Conservation (phyloP, 1,139 yeast genomes). For the Scheffersomyces titani region DNA sequence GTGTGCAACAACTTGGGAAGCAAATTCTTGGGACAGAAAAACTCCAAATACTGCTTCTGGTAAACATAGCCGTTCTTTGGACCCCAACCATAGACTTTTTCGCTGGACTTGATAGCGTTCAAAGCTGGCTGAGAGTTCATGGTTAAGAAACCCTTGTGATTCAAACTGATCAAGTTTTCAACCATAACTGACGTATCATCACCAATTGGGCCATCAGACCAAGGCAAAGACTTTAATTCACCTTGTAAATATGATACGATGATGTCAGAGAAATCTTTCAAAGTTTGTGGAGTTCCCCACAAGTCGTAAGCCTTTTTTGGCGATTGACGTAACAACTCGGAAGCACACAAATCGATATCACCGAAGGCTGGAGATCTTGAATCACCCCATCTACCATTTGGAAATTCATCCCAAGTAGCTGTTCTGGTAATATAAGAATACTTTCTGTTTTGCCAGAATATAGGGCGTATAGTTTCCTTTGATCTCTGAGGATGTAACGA, state of each 20-base stretch:
- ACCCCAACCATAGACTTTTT: slow-evolving; percentile 90
- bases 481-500: slow-evolving; percentile 80
- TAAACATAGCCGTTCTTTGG: slow-evolving; percentile 91
- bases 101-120: slow-evolving; percentile 73
- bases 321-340: slow-evolving; percentile 77
- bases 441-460: slow-evolving; percentile 94
- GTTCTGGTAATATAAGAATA: slow-evolving; percentile 89
- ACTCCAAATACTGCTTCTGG: slow-evolving; percentile 91
- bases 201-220: slow-evolving; percentile 92
- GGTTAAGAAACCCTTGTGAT: slow-evolving; percentile 69
- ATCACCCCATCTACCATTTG: slow-evolving; percentile 95
- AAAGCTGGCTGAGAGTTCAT: slow-evolving; percentile 95
- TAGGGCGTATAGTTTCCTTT: slow-evolving; percentile 87
- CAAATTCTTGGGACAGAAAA: slow-evolving; percentile 65
- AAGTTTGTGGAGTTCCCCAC: slow-evolving; percentile 79
- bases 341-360: slow-evolving; percentile 77
- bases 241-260: slow-evolving; percentile 71
- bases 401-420: slow-evolving; percentile 92
- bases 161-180: slow-evolving; percentile 59
- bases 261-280: slow-evolving; percentile 60
- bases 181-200: slow-evolving; percentile 71
- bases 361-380: slow-evolving; percentile 93
- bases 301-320: slow-evolving; percentile 75
- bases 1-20: slow-evolving; percentile 39
- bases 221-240: slow-evolving; percentile 75